phyloP scores from a whole-genome alignment of 768 basidiomycete genomes.

The Boletus barrowsii region DNA sequence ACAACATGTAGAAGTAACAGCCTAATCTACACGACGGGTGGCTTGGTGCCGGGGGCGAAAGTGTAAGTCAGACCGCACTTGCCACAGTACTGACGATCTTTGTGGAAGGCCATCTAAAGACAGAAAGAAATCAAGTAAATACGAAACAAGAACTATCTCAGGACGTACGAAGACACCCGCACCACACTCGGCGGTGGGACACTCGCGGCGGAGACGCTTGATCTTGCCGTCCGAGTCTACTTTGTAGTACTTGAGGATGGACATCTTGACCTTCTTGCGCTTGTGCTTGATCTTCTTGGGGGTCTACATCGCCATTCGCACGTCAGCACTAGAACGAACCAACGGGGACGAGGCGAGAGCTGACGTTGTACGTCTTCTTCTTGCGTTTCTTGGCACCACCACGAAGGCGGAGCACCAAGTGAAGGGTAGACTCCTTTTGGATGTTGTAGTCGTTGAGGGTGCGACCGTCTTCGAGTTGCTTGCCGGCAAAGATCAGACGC shows the following conservation, averaged over 20 bases:
- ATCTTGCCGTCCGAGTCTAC: slow-evolving; percentile 99
- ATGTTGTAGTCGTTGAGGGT: slow-evolving; percentile 96
- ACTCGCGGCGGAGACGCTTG: slow-evolving; percentile 98
- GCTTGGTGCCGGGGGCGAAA: slow-evolving; percentile 78
- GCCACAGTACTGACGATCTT: slow-evolving; percentile 97
- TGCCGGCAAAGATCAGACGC: slow-evolving; percentile 97
- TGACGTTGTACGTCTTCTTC: slow-evolving; percentile 98
- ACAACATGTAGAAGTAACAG: slow-evolving; percentile 6
- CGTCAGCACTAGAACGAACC: slow-evolving; percentile 1
- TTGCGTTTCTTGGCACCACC: slow-evolving; percentile 99
- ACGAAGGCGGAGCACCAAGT: slow-evolving; percentile 94
- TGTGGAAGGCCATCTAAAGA: slow-evolving; percentile 94
- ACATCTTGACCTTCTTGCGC: slow-evolving; percentile 99
- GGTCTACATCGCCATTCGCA: slow-evolving; percentile 47
- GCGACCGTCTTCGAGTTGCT: slow-evolving; percentile 99
- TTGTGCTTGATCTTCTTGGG: slow-evolving; percentile 99
- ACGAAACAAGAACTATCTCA: not conserved
- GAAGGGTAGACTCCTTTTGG: slow-evolving; percentile 99
- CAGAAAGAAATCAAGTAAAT: slow-evolving; percentile 6
- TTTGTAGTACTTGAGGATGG: slow-evolving; percentile 99
- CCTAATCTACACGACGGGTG: slow-evolving; percentile 57
- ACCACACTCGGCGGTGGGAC: slow-evolving; percentile 80
- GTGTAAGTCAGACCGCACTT: slow-evolving; percentile 89
- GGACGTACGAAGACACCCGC: slow-evolving; percentile 77
- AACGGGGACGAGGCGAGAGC: slow-evolving; percentile 30